Conservation (phyloP, 1,139 yeast genomes). For the Blastobotrys buckinghamii region DNA sequence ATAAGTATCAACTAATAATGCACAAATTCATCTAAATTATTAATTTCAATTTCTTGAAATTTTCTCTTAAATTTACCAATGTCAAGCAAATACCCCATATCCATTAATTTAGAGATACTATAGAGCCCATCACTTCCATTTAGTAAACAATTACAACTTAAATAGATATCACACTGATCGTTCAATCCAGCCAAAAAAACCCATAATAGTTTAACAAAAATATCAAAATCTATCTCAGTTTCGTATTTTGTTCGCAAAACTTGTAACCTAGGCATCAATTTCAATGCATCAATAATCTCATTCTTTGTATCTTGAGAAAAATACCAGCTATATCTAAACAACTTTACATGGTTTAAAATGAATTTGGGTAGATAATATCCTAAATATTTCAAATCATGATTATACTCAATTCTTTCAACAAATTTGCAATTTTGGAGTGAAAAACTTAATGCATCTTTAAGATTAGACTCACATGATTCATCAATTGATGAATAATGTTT, state of each 20-base stretch:
- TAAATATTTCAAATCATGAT: background rate
- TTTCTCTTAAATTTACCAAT: background rate
- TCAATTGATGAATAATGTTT: background rate
- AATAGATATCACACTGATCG: background rate
- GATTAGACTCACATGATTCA: background rate
- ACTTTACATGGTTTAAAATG: background rate
- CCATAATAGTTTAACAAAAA: conserved; percentile 1
- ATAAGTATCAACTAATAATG: background rate
- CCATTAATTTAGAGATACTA: background rate
- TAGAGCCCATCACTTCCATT: background rate
- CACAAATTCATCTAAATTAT: background rate
- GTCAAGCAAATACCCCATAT: background rate
- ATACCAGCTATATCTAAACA: conserved; percentile 4
- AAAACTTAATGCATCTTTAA: background rate
- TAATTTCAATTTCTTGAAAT: background rate
- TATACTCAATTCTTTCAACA: conserved; percentile 1
- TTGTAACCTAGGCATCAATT: background rate
- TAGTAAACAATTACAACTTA: background rate
- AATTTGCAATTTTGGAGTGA: background rate
- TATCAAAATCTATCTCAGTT: background rate
- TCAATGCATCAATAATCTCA: background rate
- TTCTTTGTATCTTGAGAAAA: background rate
- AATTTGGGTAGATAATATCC: background rate
- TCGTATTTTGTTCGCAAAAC: background rate
- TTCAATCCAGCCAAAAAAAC: background rate